Base-by-base conservation (phyloP, 176 grass and related monocot species). In the Raddia distichophylla region DNA sequence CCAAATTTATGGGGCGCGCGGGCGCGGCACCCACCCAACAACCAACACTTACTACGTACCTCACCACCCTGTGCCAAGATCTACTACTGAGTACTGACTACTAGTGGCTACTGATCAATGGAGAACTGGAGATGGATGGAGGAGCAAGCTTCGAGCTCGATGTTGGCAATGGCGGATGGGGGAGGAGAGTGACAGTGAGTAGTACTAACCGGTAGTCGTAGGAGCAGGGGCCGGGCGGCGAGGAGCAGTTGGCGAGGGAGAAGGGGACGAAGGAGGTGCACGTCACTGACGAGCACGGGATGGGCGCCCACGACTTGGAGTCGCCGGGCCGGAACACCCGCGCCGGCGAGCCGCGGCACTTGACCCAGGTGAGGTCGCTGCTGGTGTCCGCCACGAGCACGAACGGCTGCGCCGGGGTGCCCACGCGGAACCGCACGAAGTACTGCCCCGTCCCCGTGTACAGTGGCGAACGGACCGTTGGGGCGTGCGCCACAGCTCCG, bases 281-380 rank as follows among this genome's bases (percentile, higher is more conserved):
- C n/a, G 83, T 90, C 44, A 80, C 79, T 49, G 91, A 77, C 58
- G 88, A 67, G 85, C 91, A 93, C 51, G 85, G 47, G 12, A 93
- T 77, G 77, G 91, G 82, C 50, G 32, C 2, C 82, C 85, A 93
- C 50, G 91, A 50, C 78, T 64, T 83, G 48, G 91, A 93, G 13
- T 11, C 82, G 5, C 44, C 57, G 17, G 91, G 79, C 6, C 70
- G 82, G 82, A 93, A 93, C 35, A 80, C 82, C 1, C 27, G 2
- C 12, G 47, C 0, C n/a, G n/a, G n/a, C 6, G 37, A 1, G 47
- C 22, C 51, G 53, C 47, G 82, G 82, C 96, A 98, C 75, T 98
- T 98, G 37, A 91, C 93, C 96, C 96, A 99, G 69, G 96, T 99
- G 58, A 99, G 96, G 87, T 99, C 96, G 79, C 96, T 99, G 49